Conservation (phyloP, 2,329 filamentous ascomycete genomes). For the Fusarium decemcellulare region DNA sequence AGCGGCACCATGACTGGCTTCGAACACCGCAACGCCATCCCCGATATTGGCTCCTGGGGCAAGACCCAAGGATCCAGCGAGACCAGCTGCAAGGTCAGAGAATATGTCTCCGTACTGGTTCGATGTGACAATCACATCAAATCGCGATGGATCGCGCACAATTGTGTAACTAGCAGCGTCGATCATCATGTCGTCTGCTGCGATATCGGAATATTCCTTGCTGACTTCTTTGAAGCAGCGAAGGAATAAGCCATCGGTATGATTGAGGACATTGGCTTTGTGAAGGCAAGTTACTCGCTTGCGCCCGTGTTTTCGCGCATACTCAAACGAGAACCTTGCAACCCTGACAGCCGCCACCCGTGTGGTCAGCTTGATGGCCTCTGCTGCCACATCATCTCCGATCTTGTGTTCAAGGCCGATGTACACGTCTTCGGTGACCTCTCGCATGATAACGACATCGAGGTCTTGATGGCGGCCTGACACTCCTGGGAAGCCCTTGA, state of each 20-base stretch:
- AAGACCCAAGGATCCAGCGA: constrained; percentile 11
- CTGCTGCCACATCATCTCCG: constrained; percentile 10
- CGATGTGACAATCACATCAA: constrained; percentile 17
- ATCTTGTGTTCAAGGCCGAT: constrained; percentile 12
- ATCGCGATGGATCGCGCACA: constrained; percentile 9
- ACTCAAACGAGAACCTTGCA: constrained; percentile 14
- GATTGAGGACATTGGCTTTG: constrained; percentile 22
- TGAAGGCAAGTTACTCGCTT: constrained; percentile 16
- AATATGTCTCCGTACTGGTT: constrained; percentile 25
- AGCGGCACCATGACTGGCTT: constrained; percentile 15
- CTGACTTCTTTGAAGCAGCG: constrained; percentile 17
- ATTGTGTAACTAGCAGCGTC: constrained; percentile 14
- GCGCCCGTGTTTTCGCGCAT: constrained; percentile 7
- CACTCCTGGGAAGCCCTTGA: constrained; percentile 11
- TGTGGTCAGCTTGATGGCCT: constrained; percentile 14
- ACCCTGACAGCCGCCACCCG: constrained; percentile 11
- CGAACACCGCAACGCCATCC: constrained; percentile 10
- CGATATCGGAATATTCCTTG: constrained; percentile 11
- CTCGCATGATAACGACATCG: constrained; percentile 19
- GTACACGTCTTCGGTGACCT: constrained; percentile 19
- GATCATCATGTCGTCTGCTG: constrained; percentile 13
- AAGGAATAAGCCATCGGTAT: constrained; percentile 19
- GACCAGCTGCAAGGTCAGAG: constrained; percentile 13
- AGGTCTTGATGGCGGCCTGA: constrained; percentile 4
- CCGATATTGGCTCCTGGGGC: constrained; percentile 12